Evolutionary conservation across 169 alveolate genomes (phyloP), one percentile per base, ranked within the genome.

Genomic region (Blepharisma undulans): DNA sequence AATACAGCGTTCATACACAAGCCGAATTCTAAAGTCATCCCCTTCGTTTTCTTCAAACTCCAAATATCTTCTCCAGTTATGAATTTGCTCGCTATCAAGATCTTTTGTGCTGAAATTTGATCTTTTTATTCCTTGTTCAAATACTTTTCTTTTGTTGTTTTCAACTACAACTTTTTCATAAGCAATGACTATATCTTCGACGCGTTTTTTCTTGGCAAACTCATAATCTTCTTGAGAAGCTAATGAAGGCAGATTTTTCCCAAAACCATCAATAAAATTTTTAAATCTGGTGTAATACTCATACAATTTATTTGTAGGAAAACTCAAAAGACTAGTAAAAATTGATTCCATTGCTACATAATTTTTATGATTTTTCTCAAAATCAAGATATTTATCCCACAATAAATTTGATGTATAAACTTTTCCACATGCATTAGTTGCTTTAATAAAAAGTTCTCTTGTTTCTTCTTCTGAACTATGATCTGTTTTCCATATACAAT

Each of bases 231-330:
- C 87, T 19, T 19, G 72, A 21, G 27, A 21, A n/a, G 29, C 36
- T 22, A n/a, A 79, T 4, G 29, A 29, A 30, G 34, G 36, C 36
- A 79, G 27, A 85, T 86, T 60, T 86, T 86, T 71, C 22, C 87
- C 76, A n/a, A 18, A 29, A 21, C 33, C 34, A n/a, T 88, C 92
- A 34, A 88, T 88, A 29, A 88, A 76, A 76, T 22, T 76, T 33
- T 88, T 88, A 18, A 88, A 88, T 32, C 92, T 72, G 7, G 76
- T 76, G 72, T 88, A 88, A 72, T 88, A 88, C 48, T 88, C 92
- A 76, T 88, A 76, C 22, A 88, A 88, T 18, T 88, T 88, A 34
- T 36, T 76, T 32, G 74, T 88, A 1, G 92, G 92, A 36, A 76
- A 22, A 19, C 2, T 19, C 29, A 88, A 16, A 5, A 88, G 36